Percentiles rank a stretch among this genome's conserved stretches.
Evolutionary conservation across 192 early-diverging fungal species (phyloP).

Genomic region (Irineochytrium annulatum): DNA sequence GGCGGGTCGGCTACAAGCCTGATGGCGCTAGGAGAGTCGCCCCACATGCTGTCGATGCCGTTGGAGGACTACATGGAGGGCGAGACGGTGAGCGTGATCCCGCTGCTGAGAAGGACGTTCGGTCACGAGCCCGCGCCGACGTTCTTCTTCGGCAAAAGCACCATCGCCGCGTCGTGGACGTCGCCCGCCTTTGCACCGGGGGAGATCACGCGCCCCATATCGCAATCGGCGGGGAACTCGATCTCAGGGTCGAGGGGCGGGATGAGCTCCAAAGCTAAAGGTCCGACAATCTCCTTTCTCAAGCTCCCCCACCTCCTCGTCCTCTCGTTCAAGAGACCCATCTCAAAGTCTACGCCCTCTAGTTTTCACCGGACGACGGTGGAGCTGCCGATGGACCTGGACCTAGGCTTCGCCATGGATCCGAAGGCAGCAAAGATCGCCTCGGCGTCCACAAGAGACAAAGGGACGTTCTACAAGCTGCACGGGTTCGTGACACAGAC

Average conservation of each 20-base stretch:
- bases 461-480: conserved; percentile 35
- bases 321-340: conserved; percentile 26
- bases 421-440: conserved; percentile 11
- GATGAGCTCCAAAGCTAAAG: neutral
- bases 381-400: conserved; percentile 41
- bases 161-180: neutral
- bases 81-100: conserved; percentile 23
- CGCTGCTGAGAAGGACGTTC: conserved; percentile 32
- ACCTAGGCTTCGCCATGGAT: conserved; percentile 23
- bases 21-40: conserved; percentile 6
- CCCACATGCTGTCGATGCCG: conserved; percentile 13
- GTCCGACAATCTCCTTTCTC: conserved; percentile 8
- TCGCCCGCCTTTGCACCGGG: too few relatives aligned
- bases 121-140: conserved; percentile 23
- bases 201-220: neutral
- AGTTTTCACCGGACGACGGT: conserved; percentile 29
- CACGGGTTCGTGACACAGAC: conserved; percentile 47
- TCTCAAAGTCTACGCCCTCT: neutral
- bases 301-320: conserved; percentile 29
- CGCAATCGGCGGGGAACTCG: neutral
- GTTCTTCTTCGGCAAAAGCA: conserved; percentile 30
- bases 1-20: too few relatives aligned
- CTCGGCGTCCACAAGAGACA: conserved; percentile 7
- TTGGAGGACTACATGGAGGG: conserved; percentile 13
- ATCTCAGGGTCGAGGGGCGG: neutral